These are phyloP conservation scores for Leccinum variabile DNA, from an alignment of 1,284 basidiomycete species.

Conservation along the genomic window DNA sequence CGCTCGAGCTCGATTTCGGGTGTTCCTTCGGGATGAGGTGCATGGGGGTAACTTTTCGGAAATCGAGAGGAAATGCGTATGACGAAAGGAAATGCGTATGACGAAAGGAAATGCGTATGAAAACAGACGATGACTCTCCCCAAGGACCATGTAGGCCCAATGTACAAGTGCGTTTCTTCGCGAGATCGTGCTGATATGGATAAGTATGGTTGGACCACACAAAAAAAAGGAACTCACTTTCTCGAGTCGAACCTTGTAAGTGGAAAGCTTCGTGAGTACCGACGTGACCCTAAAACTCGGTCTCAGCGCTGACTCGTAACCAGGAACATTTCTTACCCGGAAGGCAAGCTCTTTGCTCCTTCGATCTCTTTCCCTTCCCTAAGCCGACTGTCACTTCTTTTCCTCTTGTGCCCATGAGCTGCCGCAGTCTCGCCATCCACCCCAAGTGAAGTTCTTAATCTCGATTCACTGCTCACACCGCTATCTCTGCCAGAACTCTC, in stretches of 20 bases:
- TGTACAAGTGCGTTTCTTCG: conserved; percentile 80
- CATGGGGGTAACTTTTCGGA: conserved; percentile 79
- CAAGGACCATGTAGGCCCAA: conserved; percentile 89
- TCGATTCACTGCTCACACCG: conserved; percentile 41
- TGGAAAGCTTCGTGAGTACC: conserved; percentile 69
- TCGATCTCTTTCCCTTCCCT: conserved; percentile 45
- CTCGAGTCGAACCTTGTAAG: conserved; percentile 80
- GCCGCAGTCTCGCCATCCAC: conserved; percentile 21
- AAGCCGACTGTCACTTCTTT: conserved; percentile 47
- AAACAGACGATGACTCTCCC: conserved; percentile 69
- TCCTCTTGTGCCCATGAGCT: conserved; percentile 25
- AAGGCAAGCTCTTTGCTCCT: conserved; percentile 63
- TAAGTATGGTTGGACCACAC: background rate
- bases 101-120: conserved; percentile 61
- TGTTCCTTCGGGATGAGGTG: conserved; percentile 56
- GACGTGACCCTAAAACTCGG: conserved; percentile 65
- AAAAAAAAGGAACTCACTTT: conserved; percentile 52
- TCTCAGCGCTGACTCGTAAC: conserved; percentile 11
- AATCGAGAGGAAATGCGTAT: conserved; percentile 69
- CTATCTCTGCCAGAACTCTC: conserved; percentile 55
- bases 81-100: conserved; percentile 57
- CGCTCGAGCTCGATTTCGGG: conserved; percentile 83
- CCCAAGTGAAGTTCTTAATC: conserved; percentile 34
- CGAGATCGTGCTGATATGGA: conserved; percentile 66
- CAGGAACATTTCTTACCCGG: conserved; percentile 58